phyloP scores from a whole-genome alignment of 208 protist genomes.

The Plasmodiophora brassicae region DNA sequence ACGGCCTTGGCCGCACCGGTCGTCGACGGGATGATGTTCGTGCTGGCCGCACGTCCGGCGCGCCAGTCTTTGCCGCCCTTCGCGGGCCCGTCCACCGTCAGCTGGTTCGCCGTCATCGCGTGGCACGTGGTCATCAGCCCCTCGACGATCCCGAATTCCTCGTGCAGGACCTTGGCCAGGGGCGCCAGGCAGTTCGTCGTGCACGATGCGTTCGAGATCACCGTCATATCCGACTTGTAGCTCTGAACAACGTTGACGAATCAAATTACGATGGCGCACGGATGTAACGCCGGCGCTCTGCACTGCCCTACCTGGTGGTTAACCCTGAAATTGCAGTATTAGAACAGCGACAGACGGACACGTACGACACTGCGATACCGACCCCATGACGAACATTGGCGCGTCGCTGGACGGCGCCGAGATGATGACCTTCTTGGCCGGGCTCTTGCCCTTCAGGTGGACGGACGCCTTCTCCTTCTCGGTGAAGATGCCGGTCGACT shows the following conservation, averaged over 20 bases:
- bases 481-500: constrained; percentile 97
- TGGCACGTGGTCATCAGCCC: constrained; percentile 99
- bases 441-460: constrained; percentile 74
- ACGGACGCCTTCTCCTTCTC: constrained; percentile 72
- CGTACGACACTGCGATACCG: too few relatives aligned
- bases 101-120: constrained; percentile 95
- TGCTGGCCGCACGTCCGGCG: constrained; percentile 79
- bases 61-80: constrained; percentile 90
- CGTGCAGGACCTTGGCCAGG: constrained; percentile 89
- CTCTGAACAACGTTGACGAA: background rate
- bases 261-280: constrained; percentile 36
- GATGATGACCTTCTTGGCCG: constrained; percentile 95
- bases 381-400: constrained; percentile 97
- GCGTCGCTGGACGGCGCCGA: constrained; percentile 90
- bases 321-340: too few relatives aligned
- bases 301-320: constrained; percentile 81
- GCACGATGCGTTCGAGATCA: constrained; percentile 97
- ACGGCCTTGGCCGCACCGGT: constrained; percentile 98
- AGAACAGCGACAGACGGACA: too few relatives aligned
- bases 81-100: constrained; percentile 90
- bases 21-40: constrained; percentile 98
- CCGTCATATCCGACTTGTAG: constrained; percentile 60
- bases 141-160: constrained; percentile 85
- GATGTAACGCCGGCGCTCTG: too few relatives aligned
- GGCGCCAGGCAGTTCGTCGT: constrained; percentile 99